These are phyloP conservation scores for Phytophthora hybrid DNA, from an alignment of 352 stramenopile genomes.

Conservation along the genomic window DNA sequence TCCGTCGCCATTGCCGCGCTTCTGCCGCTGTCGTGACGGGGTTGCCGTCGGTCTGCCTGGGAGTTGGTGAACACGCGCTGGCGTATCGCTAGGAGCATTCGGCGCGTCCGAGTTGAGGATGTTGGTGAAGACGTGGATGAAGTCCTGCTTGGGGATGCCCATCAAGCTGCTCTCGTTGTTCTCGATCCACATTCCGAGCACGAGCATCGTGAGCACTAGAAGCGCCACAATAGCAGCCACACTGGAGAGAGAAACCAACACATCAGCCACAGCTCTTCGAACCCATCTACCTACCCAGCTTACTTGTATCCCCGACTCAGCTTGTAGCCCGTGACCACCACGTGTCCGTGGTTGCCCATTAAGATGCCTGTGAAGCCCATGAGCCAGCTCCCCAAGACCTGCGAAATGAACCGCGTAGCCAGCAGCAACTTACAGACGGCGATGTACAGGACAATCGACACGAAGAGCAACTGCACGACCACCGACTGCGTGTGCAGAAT, in stretches of 20 bases:
- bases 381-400: slow-evolving; percentile 69
- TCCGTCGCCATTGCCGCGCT: slow-evolving; percentile 11
- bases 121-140: slow-evolving; percentile 65
- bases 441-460: slow-evolving; percentile 24
- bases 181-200: slow-evolving; percentile 74
- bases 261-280: background rate
- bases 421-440: slow-evolving; percentile 60
- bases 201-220: slow-evolving; percentile 57
- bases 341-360: slow-evolving; percentile 66
- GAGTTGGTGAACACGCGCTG: slow-evolving; percentile 26
- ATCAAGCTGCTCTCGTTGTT: slow-evolving; percentile 80
- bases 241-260: slow-evolving; percentile 17
- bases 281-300: slow-evolving; percentile 2
- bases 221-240: slow-evolving; percentile 55
- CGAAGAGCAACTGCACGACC: slow-evolving; percentile 41
- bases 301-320: slow-evolving; percentile 60
- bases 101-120: slow-evolving; percentile 66
- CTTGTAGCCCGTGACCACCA: slow-evolving; percentile 56
- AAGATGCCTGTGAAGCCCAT: slow-evolving; percentile 65
- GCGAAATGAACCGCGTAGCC: slow-evolving; percentile 58
- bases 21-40: slow-evolving; percentile 5
- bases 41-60: slow-evolving; percentile 4
- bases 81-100: no score
- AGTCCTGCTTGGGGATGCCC: slow-evolving; percentile 70
- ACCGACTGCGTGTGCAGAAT: slow-evolving; percentile 51